Conservation (phyloP, 768 basidiomycete species). For the Leccinum barrowsii region DNA sequence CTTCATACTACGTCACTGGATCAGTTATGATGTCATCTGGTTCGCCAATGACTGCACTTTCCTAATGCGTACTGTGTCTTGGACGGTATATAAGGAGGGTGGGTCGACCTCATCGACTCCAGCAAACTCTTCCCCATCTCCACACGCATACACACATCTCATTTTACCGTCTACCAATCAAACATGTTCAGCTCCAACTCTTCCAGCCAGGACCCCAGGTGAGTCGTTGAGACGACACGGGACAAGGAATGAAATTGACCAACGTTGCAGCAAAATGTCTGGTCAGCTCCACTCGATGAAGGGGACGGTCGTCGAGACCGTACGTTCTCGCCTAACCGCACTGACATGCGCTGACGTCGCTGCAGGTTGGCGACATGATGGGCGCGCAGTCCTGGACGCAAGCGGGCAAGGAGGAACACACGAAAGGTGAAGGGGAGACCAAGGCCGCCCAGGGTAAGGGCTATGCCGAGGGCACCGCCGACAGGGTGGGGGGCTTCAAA, state of each 20-base stretch:
- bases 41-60: slow-evolving; percentile 15
- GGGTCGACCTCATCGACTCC: background rate
- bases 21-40: slow-evolving; percentile 28
- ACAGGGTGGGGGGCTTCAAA: slow-evolving; percentile 47
- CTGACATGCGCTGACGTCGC: background rate
- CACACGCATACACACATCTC: background rate
- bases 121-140: slow-evolving; percentile 1
- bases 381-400: slow-evolving; percentile 42
- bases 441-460: slow-evolving; percentile 46
- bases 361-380: slow-evolving; percentile 40
- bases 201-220: slow-evolving; percentile 29
- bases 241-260: background rate
- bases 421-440: slow-evolving; percentile 44
- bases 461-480: slow-evolving; percentile 46
- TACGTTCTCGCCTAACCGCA: slow-evolving; percentile 5
- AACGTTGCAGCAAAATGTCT: slow-evolving; percentile 28
- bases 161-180: background rate
- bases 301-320: slow-evolving; percentile 34
- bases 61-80: slow-evolving; percentile 27
- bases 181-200: slow-evolving; percentile 5
- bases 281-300: slow-evolving; percentile 38
- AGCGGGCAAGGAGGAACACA: slow-evolving; percentile 49
- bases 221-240: background rate
- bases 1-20: slow-evolving; percentile 21
- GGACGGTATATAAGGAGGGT: slow-evolving; percentile 26